A percentile compares a stretch with the other conserved stretches of the same genome.
Conservation (phyloP, 73 alveolate genomes). For the Paramecium sexaurelia region DNA sequence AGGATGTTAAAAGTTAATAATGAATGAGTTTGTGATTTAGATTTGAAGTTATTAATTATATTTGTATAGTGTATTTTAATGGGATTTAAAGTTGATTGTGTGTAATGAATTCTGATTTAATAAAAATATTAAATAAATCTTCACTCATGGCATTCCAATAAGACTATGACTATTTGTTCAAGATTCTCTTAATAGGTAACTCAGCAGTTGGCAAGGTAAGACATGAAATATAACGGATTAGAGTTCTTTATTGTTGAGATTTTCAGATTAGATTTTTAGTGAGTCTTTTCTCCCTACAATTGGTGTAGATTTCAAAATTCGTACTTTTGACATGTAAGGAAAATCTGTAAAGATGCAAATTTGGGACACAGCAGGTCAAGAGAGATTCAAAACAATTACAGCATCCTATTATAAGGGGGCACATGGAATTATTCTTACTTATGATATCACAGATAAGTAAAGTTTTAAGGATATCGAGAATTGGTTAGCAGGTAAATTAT, state of each 20-base stretch:
- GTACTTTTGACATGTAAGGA: conserved; percentile 71
- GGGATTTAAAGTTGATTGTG: neutral
- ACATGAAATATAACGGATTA: neutral
- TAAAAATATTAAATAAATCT: neutral
- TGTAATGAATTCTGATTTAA: conserved; percentile 34
- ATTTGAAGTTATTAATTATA: neutral
- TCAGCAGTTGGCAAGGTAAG: conserved; percentile 75
- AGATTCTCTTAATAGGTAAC: conserved; percentile 73
- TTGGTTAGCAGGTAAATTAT: conserved; percentile 75
- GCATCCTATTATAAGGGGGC: conserved; percentile 86
- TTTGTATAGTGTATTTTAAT: neutral
- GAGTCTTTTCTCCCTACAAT: conserved; percentile 78
- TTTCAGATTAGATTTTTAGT: conserved; percentile 74
- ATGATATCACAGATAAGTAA: conserved; percentile 74
- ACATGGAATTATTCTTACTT: conserved; percentile 84
- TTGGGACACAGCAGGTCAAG: conserved; percentile 80
- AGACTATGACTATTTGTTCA: conserved; percentile 77
- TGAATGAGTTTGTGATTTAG: neutral
- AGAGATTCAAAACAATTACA: conserved; percentile 80
- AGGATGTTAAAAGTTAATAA: neutral
- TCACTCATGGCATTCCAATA: conserved; percentile 63
- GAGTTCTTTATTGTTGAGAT: conserved; percentile 72
- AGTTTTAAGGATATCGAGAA: conserved; percentile 79
- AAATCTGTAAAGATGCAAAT: conserved; percentile 70
- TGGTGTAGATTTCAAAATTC: conserved; percentile 79